phyloP scores from a whole-genome alignment of 2,329 filamentous ascomycete species.

The Ophiostoma tasmaniense region DNA sequence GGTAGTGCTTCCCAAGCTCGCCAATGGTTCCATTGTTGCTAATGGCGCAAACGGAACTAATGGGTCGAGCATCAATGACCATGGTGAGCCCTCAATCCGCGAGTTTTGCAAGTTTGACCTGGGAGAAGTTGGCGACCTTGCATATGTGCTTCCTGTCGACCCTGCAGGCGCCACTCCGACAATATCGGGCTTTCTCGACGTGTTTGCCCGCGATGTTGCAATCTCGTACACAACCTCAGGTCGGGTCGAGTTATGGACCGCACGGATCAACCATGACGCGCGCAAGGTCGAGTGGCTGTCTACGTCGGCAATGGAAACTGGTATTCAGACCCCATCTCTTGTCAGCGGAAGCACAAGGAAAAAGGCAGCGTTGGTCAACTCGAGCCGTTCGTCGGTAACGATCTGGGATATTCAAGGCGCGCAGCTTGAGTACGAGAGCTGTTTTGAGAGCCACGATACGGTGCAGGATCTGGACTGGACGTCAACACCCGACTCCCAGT shows the following conservation, averaged over 20 bases:
- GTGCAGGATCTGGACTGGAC: slow-evolving; percentile 92
- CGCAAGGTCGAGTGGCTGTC: slow-evolving; percentile 68
- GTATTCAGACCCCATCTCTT: slow-evolving; percentile 61
- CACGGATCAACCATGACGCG: slow-evolving; percentile 55
- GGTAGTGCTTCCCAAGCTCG: slow-evolving; percentile 49
- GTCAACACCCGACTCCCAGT: slow-evolving; percentile 79
- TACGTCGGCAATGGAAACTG: slow-evolving; percentile 74
- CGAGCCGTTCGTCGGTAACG: slow-evolving; percentile 62
- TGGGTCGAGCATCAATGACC: slow-evolving; percentile 25
- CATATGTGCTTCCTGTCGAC: slow-evolving; percentile 71
- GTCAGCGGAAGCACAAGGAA: slow-evolving; percentile 80
- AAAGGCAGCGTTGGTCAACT: slow-evolving; percentile 76
- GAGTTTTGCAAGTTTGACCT: slow-evolving; percentile 68
- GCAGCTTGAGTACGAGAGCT: slow-evolving; percentile 71
- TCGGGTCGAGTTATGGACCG: slow-evolving; percentile 76
- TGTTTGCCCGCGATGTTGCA: slow-evolving; percentile 77
- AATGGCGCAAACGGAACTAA: slow-evolving; percentile 6
- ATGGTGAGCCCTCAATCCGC: slow-evolving; percentile 37
- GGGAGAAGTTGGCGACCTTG: slow-evolving; percentile 47
- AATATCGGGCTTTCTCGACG: slow-evolving; percentile 71
- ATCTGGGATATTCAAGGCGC: slow-evolving; percentile 86
- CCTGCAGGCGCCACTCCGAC: slow-evolving; percentile 67
- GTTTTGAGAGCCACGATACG: slow-evolving; percentile 61
- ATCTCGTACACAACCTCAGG: slow-evolving; percentile 74
- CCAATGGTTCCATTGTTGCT: neutral